Conservation (phyloP, 495 filamentous ascomycete genomes). For the Filosporella fistucella region DNA sequence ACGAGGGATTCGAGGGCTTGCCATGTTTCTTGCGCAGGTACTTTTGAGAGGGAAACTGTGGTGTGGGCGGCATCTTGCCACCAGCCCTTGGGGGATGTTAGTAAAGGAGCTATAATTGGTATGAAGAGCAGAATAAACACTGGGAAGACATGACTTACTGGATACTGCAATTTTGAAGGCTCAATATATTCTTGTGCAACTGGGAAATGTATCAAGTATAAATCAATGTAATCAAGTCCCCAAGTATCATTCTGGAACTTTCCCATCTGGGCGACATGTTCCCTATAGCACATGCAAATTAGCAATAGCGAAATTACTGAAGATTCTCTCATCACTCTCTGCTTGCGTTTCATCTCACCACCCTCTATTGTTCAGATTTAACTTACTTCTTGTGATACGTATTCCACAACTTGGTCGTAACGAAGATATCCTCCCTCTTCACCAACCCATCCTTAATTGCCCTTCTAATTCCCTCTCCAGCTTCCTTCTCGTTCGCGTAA, state of each 20-base stretch:
- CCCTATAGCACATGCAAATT: too few species aligned
- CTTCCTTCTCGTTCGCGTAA: conserved; percentile 53
- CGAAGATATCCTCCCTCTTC: conserved; percentile 71
- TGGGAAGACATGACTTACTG: too few species aligned
- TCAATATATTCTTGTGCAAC: conserved; percentile 51
- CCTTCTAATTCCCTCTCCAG: conserved; percentile 41
- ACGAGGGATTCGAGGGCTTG: neutral
- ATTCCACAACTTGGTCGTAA: conserved; percentile 79
- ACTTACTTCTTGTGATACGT: conserved; percentile 55
- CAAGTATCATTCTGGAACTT: conserved; percentile 55
- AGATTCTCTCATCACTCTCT: too few species aligned
- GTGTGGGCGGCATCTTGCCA: too few species aligned
- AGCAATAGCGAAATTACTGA: too few species aligned
- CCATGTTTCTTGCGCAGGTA: neutral
- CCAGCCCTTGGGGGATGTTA: too few species aligned
- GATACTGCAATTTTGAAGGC: too few species aligned
- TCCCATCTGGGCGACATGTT: conserved; percentile 46
- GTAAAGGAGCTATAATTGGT: too few species aligned
- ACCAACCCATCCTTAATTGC: conserved; percentile 64
- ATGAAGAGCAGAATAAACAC: too few species aligned
- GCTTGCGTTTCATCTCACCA: too few species aligned
- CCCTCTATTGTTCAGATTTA: too few species aligned
- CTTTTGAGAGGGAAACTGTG: neutral
- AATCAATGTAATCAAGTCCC: conserved; percentile 73
- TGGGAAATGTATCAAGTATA: conserved; percentile 79